phyloP scores from a whole-genome alignment of 1,284 basidiomycete species.

The Agroathelia rolfsii region DNA sequence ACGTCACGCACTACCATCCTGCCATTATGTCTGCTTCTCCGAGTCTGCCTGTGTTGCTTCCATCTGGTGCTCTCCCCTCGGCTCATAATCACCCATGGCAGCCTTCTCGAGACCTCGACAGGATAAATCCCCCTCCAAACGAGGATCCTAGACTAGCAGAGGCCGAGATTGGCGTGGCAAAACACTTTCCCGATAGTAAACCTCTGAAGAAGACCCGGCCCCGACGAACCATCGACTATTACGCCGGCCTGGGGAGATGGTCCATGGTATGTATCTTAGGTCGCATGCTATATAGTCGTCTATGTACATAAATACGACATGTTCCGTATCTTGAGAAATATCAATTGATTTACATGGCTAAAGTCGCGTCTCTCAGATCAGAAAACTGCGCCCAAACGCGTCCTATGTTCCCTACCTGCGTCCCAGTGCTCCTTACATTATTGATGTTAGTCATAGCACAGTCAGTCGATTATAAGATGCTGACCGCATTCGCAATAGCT shows the following conservation, averaged over 20 bases:
- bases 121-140: conserved; percentile 60
- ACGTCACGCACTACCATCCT: too few relatives aligned
- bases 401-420: conserved; percentile 67
- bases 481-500: conserved; percentile 43
- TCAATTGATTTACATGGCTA: not conserved
- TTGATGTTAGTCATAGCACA: conserved; percentile 47
- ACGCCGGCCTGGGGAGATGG: conserved; percentile 81
- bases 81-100: conserved; percentile 34
- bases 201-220: conserved; percentile 86
- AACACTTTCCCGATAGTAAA: conserved; percentile 62
- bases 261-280: conserved; percentile 57
- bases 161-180: conserved; percentile 64
- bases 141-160: conserved; percentile 69
- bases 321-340: not conserved
- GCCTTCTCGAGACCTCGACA: conserved; percentile 33
- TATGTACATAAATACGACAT: too few relatives aligned
- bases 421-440: conserved; percentile 74
- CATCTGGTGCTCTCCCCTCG: too few relatives aligned
- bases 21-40: too few relatives aligned
- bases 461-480: conserved; percentile 15
- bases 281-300: too few relatives aligned
- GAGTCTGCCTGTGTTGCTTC: too few relatives aligned
- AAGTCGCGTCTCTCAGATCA: conserved; percentile 33
- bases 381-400: conserved; percentile 68
- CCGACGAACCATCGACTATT: conserved; percentile 89